Evolutionary conservation across 2,329 filamentous ascomycete genomes (phyloP).

Genomic region (Bimuria novae-zelandiae): DNA sequence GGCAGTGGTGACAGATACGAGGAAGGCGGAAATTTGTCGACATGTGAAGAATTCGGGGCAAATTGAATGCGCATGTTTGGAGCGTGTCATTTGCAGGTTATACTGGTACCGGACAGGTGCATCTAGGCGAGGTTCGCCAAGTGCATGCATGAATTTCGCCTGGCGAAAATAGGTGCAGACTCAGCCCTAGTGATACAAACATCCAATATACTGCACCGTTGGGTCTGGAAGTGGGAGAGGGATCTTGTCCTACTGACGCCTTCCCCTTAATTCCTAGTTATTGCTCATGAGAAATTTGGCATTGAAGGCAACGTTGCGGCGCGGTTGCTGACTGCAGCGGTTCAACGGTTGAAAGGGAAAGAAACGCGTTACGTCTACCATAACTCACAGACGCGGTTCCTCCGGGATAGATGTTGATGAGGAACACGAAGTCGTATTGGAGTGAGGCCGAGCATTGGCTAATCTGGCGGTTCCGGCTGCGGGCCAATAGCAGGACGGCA

Average conservation of each 20-base stretch:
- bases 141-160: conserved; percentile 5
- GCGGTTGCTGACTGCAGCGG: conserved; percentile 2
- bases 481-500: neutral
- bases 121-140: conserved; percentile 2
- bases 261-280: neutral
- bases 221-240: neutral
- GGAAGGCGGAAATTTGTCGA: neutral
- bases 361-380: neutral
- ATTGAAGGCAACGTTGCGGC: neutral
- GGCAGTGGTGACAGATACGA: neutral
- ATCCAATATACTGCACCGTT: conserved; percentile 7
- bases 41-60: neutral
- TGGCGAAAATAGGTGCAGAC: conserved; percentile 3
- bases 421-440: conserved; percentile 19
- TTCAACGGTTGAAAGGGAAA: conserved; percentile 1
- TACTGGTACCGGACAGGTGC: conserved; percentile 7
- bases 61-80: neutral
- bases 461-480: conserved; percentile 5
- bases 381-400: neutral
- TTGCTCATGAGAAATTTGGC: neutral
- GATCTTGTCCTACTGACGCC: conserved; percentile 1
- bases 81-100: conserved; percentile 3
- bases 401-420: neutral
- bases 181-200: conserved; percentile 7
- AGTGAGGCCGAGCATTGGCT: conserved; percentile 10